phyloP scores from a whole-genome alignment of 2,329 filamentous ascomycete species.

The Phoma sp. region DNA sequence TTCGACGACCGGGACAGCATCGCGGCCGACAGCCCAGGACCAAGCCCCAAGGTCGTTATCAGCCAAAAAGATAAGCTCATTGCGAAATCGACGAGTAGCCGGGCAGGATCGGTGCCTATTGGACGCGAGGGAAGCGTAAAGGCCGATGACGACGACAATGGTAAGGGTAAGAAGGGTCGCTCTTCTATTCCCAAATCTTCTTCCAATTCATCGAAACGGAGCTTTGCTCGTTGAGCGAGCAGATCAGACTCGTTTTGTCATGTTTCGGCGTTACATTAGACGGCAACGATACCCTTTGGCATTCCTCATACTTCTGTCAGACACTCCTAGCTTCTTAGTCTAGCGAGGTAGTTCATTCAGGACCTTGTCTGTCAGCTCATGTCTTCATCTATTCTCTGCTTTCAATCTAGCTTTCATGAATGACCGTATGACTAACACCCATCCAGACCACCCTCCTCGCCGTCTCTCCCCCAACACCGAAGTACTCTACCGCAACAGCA shows the following conservation, averaged over 20 bases:
- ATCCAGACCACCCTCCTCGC: constrained; percentile 31
- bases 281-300: constrained; percentile 30
- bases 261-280: constrained; percentile 19
- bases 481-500: constrained; percentile 60
- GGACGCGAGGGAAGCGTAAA: constrained; percentile 60
- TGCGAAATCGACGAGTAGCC: constrained; percentile 50
- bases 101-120: constrained; percentile 54
- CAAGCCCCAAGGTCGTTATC: constrained; percentile 46
- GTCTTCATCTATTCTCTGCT: background rate
- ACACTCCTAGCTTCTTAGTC: constrained; percentile 28
- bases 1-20: constrained; percentile 50
- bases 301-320: constrained; percentile 18
- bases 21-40: constrained; percentile 47
- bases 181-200: constrained; percentile 32
- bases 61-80: constrained; percentile 46
- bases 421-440: constrained; percentile 8
- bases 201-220: constrained; percentile 21
- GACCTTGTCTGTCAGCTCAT: constrained; percentile 10
- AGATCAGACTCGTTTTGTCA: background rate
- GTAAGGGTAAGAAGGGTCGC: constrained; percentile 53
- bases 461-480: constrained; percentile 54
- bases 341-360: constrained; percentile 27
- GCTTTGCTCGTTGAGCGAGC: constrained; percentile 24
- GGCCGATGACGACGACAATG: constrained; percentile 55
- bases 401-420: no score